phyloP scores from a whole-genome alignment of 768 basidiomycete genomes.

The Suillus fuscotomentosus region DNA sequence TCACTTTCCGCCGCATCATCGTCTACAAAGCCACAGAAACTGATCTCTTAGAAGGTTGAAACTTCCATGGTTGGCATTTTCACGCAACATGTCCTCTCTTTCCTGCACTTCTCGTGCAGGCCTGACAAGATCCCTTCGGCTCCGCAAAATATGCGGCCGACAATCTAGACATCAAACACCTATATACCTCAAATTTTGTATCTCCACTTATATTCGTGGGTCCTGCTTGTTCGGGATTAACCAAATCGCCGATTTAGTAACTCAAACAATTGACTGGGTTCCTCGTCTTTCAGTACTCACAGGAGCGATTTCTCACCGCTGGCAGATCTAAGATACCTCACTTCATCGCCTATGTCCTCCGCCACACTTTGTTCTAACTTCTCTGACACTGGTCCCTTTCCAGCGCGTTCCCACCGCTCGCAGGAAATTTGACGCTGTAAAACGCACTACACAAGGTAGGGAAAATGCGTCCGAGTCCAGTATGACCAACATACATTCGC shows the following conservation, averaged over 20 bases:
- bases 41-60: not conserved
- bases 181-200: not conserved
- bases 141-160: not conserved
- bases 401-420: not conserved
- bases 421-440: not conserved
- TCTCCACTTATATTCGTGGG: not conserved
- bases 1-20: not conserved
- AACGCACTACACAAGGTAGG: not conserved
- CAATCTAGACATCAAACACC: not conserved
- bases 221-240: not conserved
- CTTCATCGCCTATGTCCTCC: not conserved
- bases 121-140: not conserved
- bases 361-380: not conserved
- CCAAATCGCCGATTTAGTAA: not conserved
- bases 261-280: not conserved
- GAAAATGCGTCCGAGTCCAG: too few relatives aligned
- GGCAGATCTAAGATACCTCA: not conserved
- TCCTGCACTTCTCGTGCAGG: not conserved
- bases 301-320: not conserved
- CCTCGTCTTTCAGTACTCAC: not conserved
- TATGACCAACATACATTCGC: too few relatives aligned
- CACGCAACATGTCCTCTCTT: not conserved
- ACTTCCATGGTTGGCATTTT: not conserved
- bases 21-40: not conserved
- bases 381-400: not conserved